Base-by-base conservation (phyloP, 352 stramenopile genomes). In the Pythium guiyangense region DNA sequence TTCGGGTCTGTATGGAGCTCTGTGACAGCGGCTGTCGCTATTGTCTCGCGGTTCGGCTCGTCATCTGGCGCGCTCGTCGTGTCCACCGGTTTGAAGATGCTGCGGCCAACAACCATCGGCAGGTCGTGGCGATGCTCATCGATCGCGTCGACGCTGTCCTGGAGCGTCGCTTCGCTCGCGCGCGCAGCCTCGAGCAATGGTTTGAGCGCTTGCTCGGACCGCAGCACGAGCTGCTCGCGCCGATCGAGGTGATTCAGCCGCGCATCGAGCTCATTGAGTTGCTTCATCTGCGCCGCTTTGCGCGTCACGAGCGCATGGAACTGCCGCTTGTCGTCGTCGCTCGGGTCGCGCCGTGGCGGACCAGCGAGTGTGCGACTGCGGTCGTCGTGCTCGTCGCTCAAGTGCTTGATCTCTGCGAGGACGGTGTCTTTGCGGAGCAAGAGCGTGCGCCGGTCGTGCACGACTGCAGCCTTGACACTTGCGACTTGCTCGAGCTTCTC, bases 261-360 rank as follows among this genome's bases (percentile, higher is more conserved):
- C 37, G 52, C 47, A 39, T 81, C 75, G 1, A 87, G 45, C 22
- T 76, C 67, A 15, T 67, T 48, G 26, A 92, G 62, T 20, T 88
- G 77, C 49, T 84, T 71, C 49, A 78, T 77, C 29, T 75, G 77
- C 0, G 2, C 63, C 0, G 71, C 67, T 62, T 69, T 59, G 4
- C 77, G 57, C 0, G 76, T 73, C 18, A 87, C 70, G 4, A 90
- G 48, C 0, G 68, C 64, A 57, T 90, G 77, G 37, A 90, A 80
- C 26, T 85, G 73, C 26, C 67, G 58, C 12, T 89, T 88, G 45
- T 92, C 71, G 17, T 59, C 43, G 39, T 91, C 80, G 0, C 59
- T 77, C 4, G 83, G 74, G 20, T 92, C 80, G 39, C 83, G 68
- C 25, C 83, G 70, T 4, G 83, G 78, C 0, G 83, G 83, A 6